Evolutionary conservation across 2,329 filamentous ascomycete genomes (phyloP), one percentile per base, ranked within the genome.

Genomic region (Tolypocladium paradoxum): DNA sequence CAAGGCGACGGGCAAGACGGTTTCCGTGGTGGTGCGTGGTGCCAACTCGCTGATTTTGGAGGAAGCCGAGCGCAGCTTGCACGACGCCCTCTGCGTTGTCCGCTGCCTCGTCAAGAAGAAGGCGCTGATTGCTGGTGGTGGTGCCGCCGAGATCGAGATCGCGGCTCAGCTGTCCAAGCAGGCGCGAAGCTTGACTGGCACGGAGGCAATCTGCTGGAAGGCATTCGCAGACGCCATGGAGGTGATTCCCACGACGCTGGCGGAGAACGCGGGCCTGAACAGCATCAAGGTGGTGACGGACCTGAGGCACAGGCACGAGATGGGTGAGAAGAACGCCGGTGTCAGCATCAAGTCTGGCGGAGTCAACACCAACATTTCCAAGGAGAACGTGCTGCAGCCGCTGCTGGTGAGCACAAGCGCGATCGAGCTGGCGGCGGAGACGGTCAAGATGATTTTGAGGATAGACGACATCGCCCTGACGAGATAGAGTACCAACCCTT

Each of bases 81-180:
- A 99, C 78, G 93, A 99, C 65, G 93, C 93, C 33, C 90, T 97
- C 59, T 99, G 93, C 69, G 93, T 97, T 50, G 91, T 99, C 62
- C 87, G 93, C 63, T 99, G 93, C 68, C 75, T 99, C 56, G 93
- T 99, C 62, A 99, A 99, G 84, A 99, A 97, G 83, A 95, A 95
- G 76, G 93, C 93, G n/a, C 82, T 99, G 54, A 95, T 99, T 64
- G 92, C 95, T 16, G 93, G 93, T 70, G 93, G 93, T 65, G 93
- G 93, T 68, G 93, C 93, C 2, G 89, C 93, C 29, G 93, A 99
- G 73, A 95, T 97, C 64, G 91, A 97, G 73, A 92, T 99, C 63
- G 89, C 93, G 24, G 87, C 93, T 52, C 82, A 89, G 65, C 81
- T 99, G 35, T 83, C 87, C 54, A 86, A 88, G 71, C 87, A 88